Evolutionary conservation across 495 filamentous ascomycete genomes (phyloP).

Genomic region (Cetradonia linearis): DNA sequence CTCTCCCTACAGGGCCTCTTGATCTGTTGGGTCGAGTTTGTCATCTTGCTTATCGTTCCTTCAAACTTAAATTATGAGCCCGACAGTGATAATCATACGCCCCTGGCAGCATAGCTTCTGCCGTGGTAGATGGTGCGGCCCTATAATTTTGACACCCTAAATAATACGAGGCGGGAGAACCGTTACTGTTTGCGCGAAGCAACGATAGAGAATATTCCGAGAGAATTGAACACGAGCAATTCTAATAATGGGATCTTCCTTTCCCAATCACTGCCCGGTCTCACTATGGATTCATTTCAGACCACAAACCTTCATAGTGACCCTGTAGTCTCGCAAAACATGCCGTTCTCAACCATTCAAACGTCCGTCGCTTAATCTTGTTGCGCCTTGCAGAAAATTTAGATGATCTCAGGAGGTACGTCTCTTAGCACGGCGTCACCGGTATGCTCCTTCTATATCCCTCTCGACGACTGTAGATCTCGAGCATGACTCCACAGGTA

Average conservation of each 20-base stretch:
- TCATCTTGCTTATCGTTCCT: conserved; percentile 7
- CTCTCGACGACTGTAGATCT: background rate
- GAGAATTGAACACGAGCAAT: background rate
- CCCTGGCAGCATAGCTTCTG: background rate
- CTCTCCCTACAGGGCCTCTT: background rate
- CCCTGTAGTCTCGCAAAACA: background rate
- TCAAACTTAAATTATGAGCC: background rate
- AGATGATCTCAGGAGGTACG: background rate
- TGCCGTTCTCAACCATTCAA: background rate
- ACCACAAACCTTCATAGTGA: background rate
- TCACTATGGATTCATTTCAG: too few species aligned
- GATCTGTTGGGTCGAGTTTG: background rate
- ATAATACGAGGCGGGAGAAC: background rate
- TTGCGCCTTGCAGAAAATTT: background rate
- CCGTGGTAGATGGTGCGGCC: background rate
- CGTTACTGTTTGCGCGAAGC: background rate
- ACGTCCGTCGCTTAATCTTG: background rate
- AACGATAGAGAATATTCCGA: background rate
- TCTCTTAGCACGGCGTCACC: conserved; percentile 3
- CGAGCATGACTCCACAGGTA: background rate
- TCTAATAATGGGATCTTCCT: background rate
- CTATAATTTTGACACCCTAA: background rate
- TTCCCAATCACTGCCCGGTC: background rate
- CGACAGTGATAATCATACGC: background rate
- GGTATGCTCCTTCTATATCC: background rate